These are phyloP conservation scores for Fusarium sp. DNA, from an alignment of 2,329 filamentous ascomycete genomes.

Conservation along the genomic window DNA sequence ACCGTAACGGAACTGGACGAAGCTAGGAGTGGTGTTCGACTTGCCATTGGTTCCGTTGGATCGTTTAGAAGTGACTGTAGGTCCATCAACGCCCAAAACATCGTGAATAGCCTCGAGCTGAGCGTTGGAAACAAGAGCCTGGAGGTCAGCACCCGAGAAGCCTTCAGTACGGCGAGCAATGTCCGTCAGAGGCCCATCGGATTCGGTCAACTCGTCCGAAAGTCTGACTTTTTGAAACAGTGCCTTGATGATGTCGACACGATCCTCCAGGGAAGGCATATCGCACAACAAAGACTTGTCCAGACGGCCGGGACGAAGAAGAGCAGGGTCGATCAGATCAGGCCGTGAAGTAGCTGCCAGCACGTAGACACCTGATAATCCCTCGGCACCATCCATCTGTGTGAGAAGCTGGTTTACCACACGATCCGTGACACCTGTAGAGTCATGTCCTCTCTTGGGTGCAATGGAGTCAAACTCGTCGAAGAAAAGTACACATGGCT, in stretches of 20 bases:
- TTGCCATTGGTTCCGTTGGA: slow-evolving; percentile 49
- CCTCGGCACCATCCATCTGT: slow-evolving; percentile 98
- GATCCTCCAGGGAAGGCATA: slow-evolving; percentile 82
- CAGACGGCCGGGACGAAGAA: slow-evolving; percentile 88
- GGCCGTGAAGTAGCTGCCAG: slow-evolving; percentile 93
- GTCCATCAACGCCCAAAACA: slow-evolving; percentile 71
- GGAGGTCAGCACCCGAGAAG: slow-evolving; percentile 93
- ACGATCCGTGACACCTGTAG: slow-evolving; percentile 96
- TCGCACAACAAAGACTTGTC: slow-evolving; percentile 95
- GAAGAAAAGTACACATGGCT: slow-evolving; percentile 96
- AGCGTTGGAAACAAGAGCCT: slow-evolving; percentile 94
- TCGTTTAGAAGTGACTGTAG: slow-evolving; percentile 51
- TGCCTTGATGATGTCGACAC: slow-evolving; percentile 87
- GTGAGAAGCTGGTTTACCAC: slow-evolving; percentile 98
- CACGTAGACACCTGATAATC: slow-evolving; percentile 93
- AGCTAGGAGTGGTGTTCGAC: slow-evolving; percentile 59
- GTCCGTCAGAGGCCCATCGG: slow-evolving; percentile 69
- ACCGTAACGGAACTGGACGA: slow-evolving; percentile 88
- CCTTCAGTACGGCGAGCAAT: slow-evolving; percentile 85
- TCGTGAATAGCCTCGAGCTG: slow-evolving; percentile 98
- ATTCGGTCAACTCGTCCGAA: slow-evolving; percentile 69
- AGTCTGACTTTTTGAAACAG: slow-evolving; percentile 85
- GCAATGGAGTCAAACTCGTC: slow-evolving; percentile 99
- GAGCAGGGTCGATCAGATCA: slow-evolving; percentile 93
- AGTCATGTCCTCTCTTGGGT: slow-evolving; percentile 95